Evolutionary conservation across 441 rosid species (phyloP), one percentile per base, ranked within the genome.

Genomic region (Pelargonium citronellum): DNA sequence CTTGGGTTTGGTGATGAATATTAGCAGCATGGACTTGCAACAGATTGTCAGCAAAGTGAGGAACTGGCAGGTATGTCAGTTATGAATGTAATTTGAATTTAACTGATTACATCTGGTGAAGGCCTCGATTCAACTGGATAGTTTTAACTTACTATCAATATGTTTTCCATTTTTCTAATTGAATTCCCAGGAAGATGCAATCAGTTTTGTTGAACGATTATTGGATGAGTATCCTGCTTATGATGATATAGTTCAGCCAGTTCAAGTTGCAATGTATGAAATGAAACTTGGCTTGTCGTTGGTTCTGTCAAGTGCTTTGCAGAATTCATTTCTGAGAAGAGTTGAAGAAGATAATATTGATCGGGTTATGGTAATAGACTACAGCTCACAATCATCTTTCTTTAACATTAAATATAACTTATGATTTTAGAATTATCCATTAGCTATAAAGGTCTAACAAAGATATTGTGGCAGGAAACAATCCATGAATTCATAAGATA

Each of bases 221-320:
- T 84, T 92, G 67, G 80, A 68, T 63, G 95, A 88, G 66, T 91
- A 92, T 73, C 60, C 78, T 5, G 96, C 88, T 53, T 92, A 88
- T 74, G 70, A 77, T 75, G 99, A 95, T 81, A 69, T 92, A 74
- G 83, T 84, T 70, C 97, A 88, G 75, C 99, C 99, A 77, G 76
- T 92, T 81, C 99, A 90, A 84, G 98, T 95, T 72, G 92, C 98
- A 41, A 80, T 91, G 39, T 95, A 89, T 49, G 96, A 95, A 84
- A 92, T 95, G 88, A 95, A 95, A 77, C 73, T 92, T 73, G 99
- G 98, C 63, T 73, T 92, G 66, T 86, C 96, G 34, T 79, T 95
- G 65, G 78, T 89, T 77, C 72, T 88, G 41, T 83, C 90, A 71
- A 84, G 83, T 74, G 74, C 76, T 66, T 60, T 86, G 69, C 82